Base-by-base conservation (phyloP, 2,329 filamentous ascomycete genomes). In the Pseudofabraea citricarpa region DNA sequence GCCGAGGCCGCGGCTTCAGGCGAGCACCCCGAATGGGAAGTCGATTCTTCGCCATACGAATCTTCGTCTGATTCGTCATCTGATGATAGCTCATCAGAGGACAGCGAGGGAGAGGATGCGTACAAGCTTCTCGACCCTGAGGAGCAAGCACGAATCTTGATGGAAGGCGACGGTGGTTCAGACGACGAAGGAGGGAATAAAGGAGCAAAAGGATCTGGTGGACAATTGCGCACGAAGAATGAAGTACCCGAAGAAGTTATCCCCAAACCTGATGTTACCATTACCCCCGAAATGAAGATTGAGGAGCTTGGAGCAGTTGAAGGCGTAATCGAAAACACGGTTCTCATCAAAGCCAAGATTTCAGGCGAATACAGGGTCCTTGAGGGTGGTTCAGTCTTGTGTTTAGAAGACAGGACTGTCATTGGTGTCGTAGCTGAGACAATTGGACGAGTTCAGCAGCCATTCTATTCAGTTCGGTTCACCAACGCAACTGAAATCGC, bases 371-470 rank as follows among this genome's bases (percentile, higher is more conserved):
- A 90, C 51, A 82, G 85, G 56, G 90, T 95, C 1, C 75, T 97
- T 1, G 90, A 96, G 58, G 76, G 77, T 5, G 89, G 87, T 22
- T 94, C 90, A 0, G 77, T 94, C 3, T 75, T 98, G 21, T 96
- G 89, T 66, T 79, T 82, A 21, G 78, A 79, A 50, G 79, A 93
- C 54, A 77, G 89, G 41, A 77, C 75, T 16, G 77, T 96, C 21
- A 76, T 96, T 42, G 93, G 90, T 19, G 83, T 79, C 15, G 77
- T 97, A n/a, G 75, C 82, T 4, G 91, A 97, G 57, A 87, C 88
- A 5, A 77, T 97, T 24, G 93, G 91, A 36, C 80, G 87, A 57
- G 89, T 96, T 3, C 78, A 89, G 50, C 83, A 89, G 54, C 93
- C 93, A 7, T 72, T 90, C 54, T 98, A 97, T 67, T 86, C 85